Base-by-base conservation (phyloP, 2,329 filamentous ascomycete genomes). In the Myriosclerotinia duriaeana region DNA sequence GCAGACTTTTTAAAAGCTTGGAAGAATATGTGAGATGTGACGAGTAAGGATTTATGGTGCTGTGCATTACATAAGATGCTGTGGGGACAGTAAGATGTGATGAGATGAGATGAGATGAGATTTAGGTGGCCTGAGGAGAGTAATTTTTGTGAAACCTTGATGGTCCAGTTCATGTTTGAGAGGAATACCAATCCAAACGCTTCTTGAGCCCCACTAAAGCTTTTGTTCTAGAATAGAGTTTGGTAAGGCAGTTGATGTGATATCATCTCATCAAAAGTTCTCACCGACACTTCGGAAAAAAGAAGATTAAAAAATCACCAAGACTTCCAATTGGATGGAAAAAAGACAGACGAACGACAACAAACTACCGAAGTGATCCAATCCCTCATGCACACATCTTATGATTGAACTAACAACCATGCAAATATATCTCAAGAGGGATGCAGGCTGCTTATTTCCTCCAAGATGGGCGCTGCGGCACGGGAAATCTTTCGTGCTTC, bases 41-140 rank as follows among this genome's bases (percentile, higher is more conserved):
- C 48, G 50, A 36, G 30, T 11, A 26, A 5, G 46, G n/a, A 38
- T 22, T 38, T n/a, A 20, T 46, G 22, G 40, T 53, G 48, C 46
- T 17, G 22, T 42, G 36, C 22, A 46, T 65, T 64, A 64, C 53
- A 58, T 65, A 58, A 65, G 63, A 65, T 59, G 44, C 36, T 58
- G 40, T 34, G 55, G 44, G 15, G 42, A 36, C 46, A 22, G 44
- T 38, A 26, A 30, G 48, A 52, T 62, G 59, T 20, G 44, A 61
- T 61, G 46, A 38, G 58, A 61, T 61, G 44, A 62, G 59, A 62
- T 62, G 46, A 62, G 46, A 53, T 38, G 44, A 62, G 59, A 36
- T 62, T 20, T 15, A 62, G 46, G 11, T 62, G 54, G 54, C 22
- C 34, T 60, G 54, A 59, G 46, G 34, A 59, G 5, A 12, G 22